Base-by-base conservation (phyloP, 1,139 yeast species). In the Pichia sp. region DNA sequence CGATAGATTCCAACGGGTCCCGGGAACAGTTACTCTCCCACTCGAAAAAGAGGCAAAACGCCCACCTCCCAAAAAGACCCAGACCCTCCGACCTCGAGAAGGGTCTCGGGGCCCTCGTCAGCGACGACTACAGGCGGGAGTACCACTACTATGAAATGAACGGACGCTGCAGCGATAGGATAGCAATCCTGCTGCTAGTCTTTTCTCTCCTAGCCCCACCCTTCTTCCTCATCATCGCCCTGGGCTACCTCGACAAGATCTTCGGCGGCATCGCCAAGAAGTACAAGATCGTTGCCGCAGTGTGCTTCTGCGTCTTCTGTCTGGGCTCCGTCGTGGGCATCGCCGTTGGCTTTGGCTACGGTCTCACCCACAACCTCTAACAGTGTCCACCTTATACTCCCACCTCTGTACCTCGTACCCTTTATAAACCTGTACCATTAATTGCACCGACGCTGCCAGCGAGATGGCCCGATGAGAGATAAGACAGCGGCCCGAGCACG, bases 141-240 rank as follows among this genome's bases (percentile, higher is more conserved):
- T 36, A 51, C 26, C 36, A 41, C 23, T 16, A 39, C 18, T 31
- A 28, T 12, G 16, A 21, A 10, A 6, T 36, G 13, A 21, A 26
- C 26, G 21, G 30, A 2, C 23, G 22, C 3, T 58, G 61, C 41
- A 41, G 60, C 3, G 43, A 49, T 8, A 22, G 45, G 0, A 49
- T 50, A 2, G 61, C 62, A 2, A 16, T 55, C 7, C 10, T 58
- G 3, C 46, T 63, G 8, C 31, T 65, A 1, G 18, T 60, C 2
- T 23, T 56, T 12, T 58, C 65, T 4, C 44, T 61, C 21, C 12
- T 65, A 10, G 61, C 60, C 10, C 68, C 68, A 10, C 67, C 68
- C 12, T 59, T 65, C 43, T 60, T 62, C 60, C 48, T 63, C 12
- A 39, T 64, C 4, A 61, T 64, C 12, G 56, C 60, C 1, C 48